Evolutionary conservation across 2,329 filamentous ascomycete genomes (phyloP).

Genomic region (Ophiostoma perfectum): DNA sequence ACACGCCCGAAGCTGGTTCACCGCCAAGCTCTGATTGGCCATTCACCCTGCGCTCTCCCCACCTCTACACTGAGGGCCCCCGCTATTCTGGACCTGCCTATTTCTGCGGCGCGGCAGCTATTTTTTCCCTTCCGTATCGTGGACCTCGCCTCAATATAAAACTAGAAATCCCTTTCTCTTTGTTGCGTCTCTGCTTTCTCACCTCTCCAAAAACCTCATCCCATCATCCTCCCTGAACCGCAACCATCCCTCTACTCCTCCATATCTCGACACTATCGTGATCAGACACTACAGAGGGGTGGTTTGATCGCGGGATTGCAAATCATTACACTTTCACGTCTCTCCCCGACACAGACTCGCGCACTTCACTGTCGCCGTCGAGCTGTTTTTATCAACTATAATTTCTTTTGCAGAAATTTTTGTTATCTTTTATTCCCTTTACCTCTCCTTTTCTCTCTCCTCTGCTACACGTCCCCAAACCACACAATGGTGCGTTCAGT

Average conservation of each 20-base stretch:
- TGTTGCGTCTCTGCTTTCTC: conserved; percentile 1
- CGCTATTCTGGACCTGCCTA: background rate
- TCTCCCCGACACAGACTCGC: conserved; percentile 17
- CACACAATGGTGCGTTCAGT: conserved; percentile 16
- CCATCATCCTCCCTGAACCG: background rate
- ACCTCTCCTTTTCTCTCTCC: background rate
- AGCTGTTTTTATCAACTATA: background rate
- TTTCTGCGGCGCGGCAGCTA: conserved; percentile 12
- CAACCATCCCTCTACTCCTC: conserved; percentile 8
- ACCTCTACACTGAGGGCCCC: background rate
- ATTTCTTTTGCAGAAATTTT: background rate
- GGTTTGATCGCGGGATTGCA: conserved; percentile 17
- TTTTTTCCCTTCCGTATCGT: conserved; percentile 21
- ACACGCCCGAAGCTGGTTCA: background rate
- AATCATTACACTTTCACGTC: background rate
- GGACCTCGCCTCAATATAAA: conserved; percentile 10
- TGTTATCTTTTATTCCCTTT: background rate
- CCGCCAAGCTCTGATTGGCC: background rate
- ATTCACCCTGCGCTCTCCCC: background rate
- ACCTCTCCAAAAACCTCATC: background rate
- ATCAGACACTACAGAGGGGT: conserved; percentile 17
- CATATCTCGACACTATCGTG: conserved; percentile 13
- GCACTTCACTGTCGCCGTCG: conserved; percentile 22
- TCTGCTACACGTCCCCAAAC: background rate
- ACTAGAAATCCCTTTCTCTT: conserved; percentile 15